A percentile compares a stretch with the other conserved stretches of the same genome.
These are phyloP conservation scores for Paecilomyces sp. DNA, from an alignment of 2,329 filamentous ascomycete genomes.

Conservation along the genomic window DNA sequence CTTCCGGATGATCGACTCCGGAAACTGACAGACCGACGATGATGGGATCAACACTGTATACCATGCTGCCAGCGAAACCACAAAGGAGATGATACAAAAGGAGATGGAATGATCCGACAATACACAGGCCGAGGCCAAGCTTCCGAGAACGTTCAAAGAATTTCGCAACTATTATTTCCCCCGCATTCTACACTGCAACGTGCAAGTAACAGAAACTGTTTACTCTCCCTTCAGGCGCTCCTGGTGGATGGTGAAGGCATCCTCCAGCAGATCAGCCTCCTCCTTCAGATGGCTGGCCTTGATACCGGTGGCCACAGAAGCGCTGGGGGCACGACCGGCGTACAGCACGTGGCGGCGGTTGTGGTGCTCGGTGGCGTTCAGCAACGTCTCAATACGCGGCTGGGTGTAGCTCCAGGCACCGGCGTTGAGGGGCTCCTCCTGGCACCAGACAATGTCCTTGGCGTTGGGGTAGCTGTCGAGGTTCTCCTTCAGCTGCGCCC, in stretches of 20 bases:
- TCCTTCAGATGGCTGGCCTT: slow-evolving; percentile 87
- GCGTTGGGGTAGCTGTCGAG: slow-evolving; percentile 95
- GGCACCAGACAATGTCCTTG: slow-evolving; percentile 93
- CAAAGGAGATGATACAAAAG: not conserved
- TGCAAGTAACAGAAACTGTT: slow-evolving; percentile 7
- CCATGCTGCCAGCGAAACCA: not conserved
- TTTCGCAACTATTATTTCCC: not conserved
- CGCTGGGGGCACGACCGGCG: slow-evolving; percentile 86
- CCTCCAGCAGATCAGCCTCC: slow-evolving; percentile 72
- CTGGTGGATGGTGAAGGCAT: slow-evolving; percentile 57
- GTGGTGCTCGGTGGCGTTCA: slow-evolving; percentile 86
- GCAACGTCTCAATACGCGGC: slow-evolving; percentile 89
- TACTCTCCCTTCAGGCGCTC: slow-evolving; percentile 61
- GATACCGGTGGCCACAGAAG: slow-evolving; percentile 85
- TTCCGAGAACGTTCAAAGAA: not conserved
- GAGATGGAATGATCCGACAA: not conserved
- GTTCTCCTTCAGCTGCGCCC: slow-evolving; percentile 94
- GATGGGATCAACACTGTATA: not conserved
- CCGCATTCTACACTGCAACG: not conserved
- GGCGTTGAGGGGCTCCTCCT: slow-evolving; percentile 96
- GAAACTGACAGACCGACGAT: not conserved
- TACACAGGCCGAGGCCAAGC: not conserved
- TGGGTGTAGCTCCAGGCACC: slow-evolving; percentile 97
- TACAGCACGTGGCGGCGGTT: slow-evolving; percentile 97
- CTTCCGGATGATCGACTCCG: not conserved